A percentile compares a stretch with the other conserved stretches of the same genome.
These are phyloP conservation scores for Termitomyces sp. DNA, from an alignment of 768 basidiomycete species.

Conservation along the genomic window DNA sequence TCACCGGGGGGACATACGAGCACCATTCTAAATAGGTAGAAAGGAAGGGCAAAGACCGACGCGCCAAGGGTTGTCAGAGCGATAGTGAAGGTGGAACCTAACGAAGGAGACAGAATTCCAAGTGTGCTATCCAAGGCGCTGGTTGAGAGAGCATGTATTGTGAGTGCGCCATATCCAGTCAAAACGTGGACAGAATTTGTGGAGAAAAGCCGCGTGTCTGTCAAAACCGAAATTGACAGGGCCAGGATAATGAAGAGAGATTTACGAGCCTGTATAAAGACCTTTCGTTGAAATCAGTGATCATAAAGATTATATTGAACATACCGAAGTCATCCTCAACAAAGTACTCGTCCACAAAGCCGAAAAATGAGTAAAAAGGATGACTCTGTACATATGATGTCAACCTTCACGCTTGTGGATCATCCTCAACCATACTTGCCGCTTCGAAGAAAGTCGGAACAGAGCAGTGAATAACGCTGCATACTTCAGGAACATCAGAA, in stretches of 20 bases:
- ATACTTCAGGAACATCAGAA: conserved; percentile 67
- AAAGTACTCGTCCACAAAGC: conserved; percentile 61
- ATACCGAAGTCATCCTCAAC: conserved; percentile 45
- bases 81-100: conserved; percentile 54
- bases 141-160: conserved; percentile 57
- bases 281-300: conserved; percentile 1
- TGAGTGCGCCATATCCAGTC: conserved; percentile 67
- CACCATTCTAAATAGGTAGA: conserved; percentile 59
- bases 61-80: conserved; percentile 61
- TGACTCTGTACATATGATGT: conserved; percentile 44
- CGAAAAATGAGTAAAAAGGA: conserved; percentile 69
- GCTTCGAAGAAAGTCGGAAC: conserved; percentile 61
- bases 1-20: conserved; percentile 40
- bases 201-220: conserved; percentile 48
- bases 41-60: conserved; percentile 57
- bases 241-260: conserved; percentile 44
- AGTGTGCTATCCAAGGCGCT: conserved; percentile 63
- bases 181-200: conserved; percentile 40
- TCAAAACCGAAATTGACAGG: conserved; percentile 51
- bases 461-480: conserved; percentile 66
- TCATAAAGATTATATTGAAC: conserved; percentile 15
- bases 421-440: conserved; percentile 40
- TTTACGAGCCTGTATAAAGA: conserved; percentile 44
- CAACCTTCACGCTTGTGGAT: background rate
- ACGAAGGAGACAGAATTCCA: conserved; percentile 51